Evolutionary conservation across 495 filamentous ascomycete genomes (phyloP), one percentile per base, ranked within the genome.

Genomic region (Lentithecium fluviatile): DNA sequence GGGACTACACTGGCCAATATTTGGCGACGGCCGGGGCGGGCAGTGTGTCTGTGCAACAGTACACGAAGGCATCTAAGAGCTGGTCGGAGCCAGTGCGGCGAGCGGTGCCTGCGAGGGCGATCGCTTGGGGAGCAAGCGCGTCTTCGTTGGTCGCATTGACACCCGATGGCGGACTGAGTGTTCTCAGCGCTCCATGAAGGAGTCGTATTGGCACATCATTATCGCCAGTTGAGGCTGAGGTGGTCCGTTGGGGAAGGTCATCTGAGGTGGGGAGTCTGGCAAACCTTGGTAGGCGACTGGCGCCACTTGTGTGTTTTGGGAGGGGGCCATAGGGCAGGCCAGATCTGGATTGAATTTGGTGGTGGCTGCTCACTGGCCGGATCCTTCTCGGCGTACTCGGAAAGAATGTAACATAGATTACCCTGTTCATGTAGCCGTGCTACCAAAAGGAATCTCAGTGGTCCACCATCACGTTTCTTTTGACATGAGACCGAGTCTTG

Each of bases 1-100:
- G 91, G 90, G 94, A 98, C 68, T 96, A 95, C 77, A 94, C 88
- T 19, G 94, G 92, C 21, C 94, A 97, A 72, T 98, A 88, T 75
- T 80, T 97, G 17, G 86, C 92, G 17, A 86, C 88, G 19, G 88
- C 82, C 15, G 95, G 95, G 0, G 82, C 88, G 1, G 84, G 85
- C 45, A 90, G 91, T 6, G 76, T 96, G 46, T 88, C 87, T 26
- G 89, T 98, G 52, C 90, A 93, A 70, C 86, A 92, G 64, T 98
- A 94, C 72, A 77, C 79, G 38, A 97, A 97, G 78, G 72, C 80
- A 15, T 76, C 82, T 29, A 98, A 96, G 79, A 78, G 79, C 24
- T 98, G 95, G 95, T 87, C 88, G 13, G 91, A 97, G 78, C 86
- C 88, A 2, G 75, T 97, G 40, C 80, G 86, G 56, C 87, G 79